Percentiles rank a stretch among this genome's conserved stretches.
These are phyloP conservation scores for Tylopilus cervinicoccineus DNA, from an alignment of 768 basidiomycete genomes.

Conservation along the genomic window DNA sequence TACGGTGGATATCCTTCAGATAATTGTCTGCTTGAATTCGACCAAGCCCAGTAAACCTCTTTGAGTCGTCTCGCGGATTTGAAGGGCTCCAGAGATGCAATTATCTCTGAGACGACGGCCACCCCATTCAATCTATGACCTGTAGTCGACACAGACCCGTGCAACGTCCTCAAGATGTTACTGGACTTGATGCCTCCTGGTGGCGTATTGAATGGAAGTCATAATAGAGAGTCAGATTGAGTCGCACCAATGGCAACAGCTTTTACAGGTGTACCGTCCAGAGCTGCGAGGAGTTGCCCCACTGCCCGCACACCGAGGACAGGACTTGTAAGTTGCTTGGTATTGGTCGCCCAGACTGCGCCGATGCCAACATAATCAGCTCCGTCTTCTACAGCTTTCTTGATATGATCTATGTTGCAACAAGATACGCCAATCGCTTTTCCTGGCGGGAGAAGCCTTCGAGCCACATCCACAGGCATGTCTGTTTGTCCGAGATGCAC, in stretches of 20 bases:
- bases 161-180: constrained; percentile 72
- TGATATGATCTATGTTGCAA: constrained; percentile 62
- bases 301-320: constrained; percentile 72
- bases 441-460: constrained; percentile 60
- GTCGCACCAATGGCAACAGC: constrained; percentile 82
- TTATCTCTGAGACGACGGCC: constrained; percentile 86
- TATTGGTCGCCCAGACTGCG: constrained; percentile 75
- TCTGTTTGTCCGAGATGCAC: constrained; percentile 91
- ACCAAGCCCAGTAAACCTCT: constrained; percentile 35
- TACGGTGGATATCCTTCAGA: constrained; percentile 9
- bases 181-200: constrained; percentile 82
- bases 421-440: constrained; percentile 81
- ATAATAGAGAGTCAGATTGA: not conserved
- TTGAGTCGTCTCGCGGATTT: constrained; percentile 45
- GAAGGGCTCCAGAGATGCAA: constrained; percentile 56
- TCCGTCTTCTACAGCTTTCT: constrained; percentile 53
- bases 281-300: constrained; percentile 56
- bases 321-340: constrained; percentile 66
- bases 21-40: not conserved
- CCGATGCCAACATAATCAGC: constrained; percentile 91
- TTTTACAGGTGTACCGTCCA: constrained; percentile 62
- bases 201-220: not conserved
- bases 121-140: constrained; percentile 70
- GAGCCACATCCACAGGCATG: constrained; percentile 66
- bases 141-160: constrained; percentile 60